Base-by-base conservation (phyloP, 257 asterid genomes). In the Penstemon davidsonii region DNA sequence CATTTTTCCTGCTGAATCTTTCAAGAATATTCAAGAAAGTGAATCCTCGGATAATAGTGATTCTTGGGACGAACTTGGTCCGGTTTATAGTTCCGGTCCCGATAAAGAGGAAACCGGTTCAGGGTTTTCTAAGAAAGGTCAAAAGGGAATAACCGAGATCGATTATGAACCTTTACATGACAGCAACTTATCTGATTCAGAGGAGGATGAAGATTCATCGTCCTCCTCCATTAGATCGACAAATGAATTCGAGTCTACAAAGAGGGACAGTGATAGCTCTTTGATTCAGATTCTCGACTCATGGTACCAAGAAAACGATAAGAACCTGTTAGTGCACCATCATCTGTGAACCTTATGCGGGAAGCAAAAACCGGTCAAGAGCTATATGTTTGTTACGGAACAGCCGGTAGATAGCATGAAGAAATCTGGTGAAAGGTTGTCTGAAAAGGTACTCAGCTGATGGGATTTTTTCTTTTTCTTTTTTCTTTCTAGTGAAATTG, bases 61-160 rank as follows among this genome's bases (percentile, higher is more conserved):
- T 64, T 61, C 78, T 6, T 90, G 92, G 90, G 98, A 85, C 4
- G 98, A 92, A 78, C 97, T 92, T 18, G 98, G 96, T 25, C 95
- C 97, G 5, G 74, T 85, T 12, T 78, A 83, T 56, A 60, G 47
- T 62, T 25, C 2, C 33, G 33, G 33, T 25, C 33, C 33, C 33
- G 33, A 25, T 25, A 80, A 73, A 51, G 71, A 73, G 38, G 86
- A 65, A 62, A 71, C 5, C 1, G 74, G 60, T 7, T 19, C 73
- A 25, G 46, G 60, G 15, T 46, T 64, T 40, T 49, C 19, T 33
- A 74, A 66, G 62, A 79, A 64, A 74, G 39, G 55, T 46, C 64
- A 11, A 72, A 78, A 39, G 56, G 82, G 71, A 67, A 73, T 63
- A 12, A 46, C 39, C 33, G 2, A 25, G 62, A 69, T 66, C 12